Evolutionary conservation across 495 filamentous ascomycete species (phyloP).

Genomic region (Aspergillus nanangensis): DNA sequence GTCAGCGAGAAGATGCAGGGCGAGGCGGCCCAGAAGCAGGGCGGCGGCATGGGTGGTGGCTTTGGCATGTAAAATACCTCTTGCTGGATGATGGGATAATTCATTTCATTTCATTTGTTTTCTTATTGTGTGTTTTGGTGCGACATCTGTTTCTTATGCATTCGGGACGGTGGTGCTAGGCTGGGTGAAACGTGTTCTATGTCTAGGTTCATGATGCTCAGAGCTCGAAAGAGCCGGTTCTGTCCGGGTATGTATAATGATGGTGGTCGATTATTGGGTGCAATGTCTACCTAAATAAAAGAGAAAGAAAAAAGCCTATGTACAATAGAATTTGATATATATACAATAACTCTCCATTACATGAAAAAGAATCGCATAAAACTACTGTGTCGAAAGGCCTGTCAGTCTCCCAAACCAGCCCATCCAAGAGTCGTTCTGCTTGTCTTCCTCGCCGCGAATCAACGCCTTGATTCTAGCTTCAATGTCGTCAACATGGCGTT

Average conservation of each 20-base stretch:
- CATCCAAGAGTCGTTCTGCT: constrained; percentile 54
- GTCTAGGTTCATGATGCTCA: too few relatives aligned
- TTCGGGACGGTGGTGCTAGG: too few relatives aligned
- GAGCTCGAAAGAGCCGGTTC: too few relatives aligned
- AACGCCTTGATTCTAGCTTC: constrained; percentile 71
- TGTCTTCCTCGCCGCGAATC: constrained; percentile 57
- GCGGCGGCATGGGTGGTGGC: constrained; percentile 38
- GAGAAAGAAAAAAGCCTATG: too few relatives aligned
- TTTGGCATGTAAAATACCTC: constrained; percentile 47
- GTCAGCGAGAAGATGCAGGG: constrained; percentile 79
- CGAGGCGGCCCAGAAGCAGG: constrained; percentile 50
- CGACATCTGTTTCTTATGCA: not conserved
- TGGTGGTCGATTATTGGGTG: too few relatives aligned
- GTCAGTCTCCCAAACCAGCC: constrained; percentile 41
- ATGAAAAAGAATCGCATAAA: too few relatives aligned
- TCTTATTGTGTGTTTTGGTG: too few relatives aligned
- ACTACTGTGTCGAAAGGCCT: constrained; percentile 20
- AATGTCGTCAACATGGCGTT: constrained; percentile 71
- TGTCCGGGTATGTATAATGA: too few relatives aligned
- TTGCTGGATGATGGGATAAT: constrained; percentile 1
- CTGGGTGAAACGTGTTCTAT: too few relatives aligned
- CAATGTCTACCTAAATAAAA: too few relatives aligned
- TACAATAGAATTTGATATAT: constrained; percentile 17
- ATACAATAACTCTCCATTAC: constrained; percentile 12
- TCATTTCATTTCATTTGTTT: not conserved